A percentile compares a stretch with the other conserved stretches of the same genome.
Evolutionary conservation across 495 filamentous ascomycete genomes (phyloP).

Genomic region (Penicillium macrosclerotiorum): DNA sequence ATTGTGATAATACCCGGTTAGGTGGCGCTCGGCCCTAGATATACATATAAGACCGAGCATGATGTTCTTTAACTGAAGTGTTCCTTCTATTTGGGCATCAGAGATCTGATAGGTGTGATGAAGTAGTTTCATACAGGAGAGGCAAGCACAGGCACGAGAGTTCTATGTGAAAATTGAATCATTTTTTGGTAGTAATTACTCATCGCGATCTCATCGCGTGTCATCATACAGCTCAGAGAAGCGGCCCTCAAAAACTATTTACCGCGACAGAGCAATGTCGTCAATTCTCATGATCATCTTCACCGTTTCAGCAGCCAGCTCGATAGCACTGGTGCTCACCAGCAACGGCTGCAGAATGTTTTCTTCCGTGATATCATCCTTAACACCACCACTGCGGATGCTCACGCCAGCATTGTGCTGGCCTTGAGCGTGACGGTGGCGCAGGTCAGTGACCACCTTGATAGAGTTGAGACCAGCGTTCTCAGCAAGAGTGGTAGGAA

Average conservation of each 20-base stretch:
- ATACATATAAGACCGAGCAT: no score
- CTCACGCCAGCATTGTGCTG: slow-evolving; percentile 96
- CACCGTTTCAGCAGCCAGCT: slow-evolving; percentile 94
- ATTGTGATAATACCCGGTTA: no score
- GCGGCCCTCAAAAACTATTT: slow-evolving; percentile 24
- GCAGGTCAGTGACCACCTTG: slow-evolving; percentile 95
- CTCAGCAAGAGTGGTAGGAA: slow-evolving; percentile 94
- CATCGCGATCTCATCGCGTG: slow-evolving; percentile 26
- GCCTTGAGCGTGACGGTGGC: slow-evolving; percentile 88
- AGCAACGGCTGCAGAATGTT: slow-evolving; percentile 95
- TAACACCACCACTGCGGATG: slow-evolving; percentile 95
- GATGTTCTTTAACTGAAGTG: no score
- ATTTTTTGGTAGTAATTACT: slow-evolving; percentile 31
- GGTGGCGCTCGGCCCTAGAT: no score
- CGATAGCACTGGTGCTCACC: slow-evolving; percentile 95
- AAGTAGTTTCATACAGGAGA: no score
- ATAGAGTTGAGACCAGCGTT: slow-evolving; percentile 97
- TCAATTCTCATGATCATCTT: slow-evolving; percentile 99
- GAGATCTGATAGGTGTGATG: no score
- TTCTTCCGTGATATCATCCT: slow-evolving; percentile 91
- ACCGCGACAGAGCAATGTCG: slow-evolving; percentile 76
- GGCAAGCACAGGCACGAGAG: background rate
- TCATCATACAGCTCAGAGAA: slow-evolving; percentile 31
- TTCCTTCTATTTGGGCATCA: no score
- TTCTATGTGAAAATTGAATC: slow-evolving; percentile 25